Evolutionary conservation across 129 eudicot genomes (phyloP), one percentile per base, ranked within the genome.

Genomic region (Tanacetum coccineum): DNA sequence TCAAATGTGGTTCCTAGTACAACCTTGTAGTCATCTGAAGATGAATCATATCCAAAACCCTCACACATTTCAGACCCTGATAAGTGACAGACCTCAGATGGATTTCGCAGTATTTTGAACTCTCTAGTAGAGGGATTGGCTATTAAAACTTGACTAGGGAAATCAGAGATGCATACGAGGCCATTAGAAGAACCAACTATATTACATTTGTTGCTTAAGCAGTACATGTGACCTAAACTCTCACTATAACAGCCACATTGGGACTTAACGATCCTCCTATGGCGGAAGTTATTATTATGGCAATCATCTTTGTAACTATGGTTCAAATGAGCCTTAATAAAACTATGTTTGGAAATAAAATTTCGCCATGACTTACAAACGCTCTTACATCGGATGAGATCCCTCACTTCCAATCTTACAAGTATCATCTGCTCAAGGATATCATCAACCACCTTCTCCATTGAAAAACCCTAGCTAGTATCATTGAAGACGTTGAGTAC

Each of bases 21-120:
- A 20, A 64, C 22, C 39, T 21, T 64, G 70, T 44, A 46, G n/a
- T 64, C 70, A 22, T 64, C 57, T 0, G 8, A 2, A 15, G 8
- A 46, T 13, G 57, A 12, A 21, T 64, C 70, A 64, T 64, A 64
- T 6, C 70, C 70, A 46, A 64, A 64, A 64, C 70, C 69, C 17
- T 0, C 3, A 3, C 14, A 15, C 17, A 3, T 55, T 2, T 11
- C 4, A 13, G 21, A 18, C 13, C 0, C 3, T 5, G 6, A 7
- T 13, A 0, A 3, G 13, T 2, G 36, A 30, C 36, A 0, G 5
- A 30, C 36, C 36, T 30, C 36, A 4, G 7, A 30, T 2, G 17
- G 69, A 9, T 20, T 4, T 5, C 1, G 14, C 19, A 64, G 36
- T 22, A 13, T 7, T 46, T 25, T 13, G 10, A 12, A 54, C 55